phyloP scores from a whole-genome alignment of 2,329 filamentous ascomycete genomes.

The Beauveria sp. region DNA sequence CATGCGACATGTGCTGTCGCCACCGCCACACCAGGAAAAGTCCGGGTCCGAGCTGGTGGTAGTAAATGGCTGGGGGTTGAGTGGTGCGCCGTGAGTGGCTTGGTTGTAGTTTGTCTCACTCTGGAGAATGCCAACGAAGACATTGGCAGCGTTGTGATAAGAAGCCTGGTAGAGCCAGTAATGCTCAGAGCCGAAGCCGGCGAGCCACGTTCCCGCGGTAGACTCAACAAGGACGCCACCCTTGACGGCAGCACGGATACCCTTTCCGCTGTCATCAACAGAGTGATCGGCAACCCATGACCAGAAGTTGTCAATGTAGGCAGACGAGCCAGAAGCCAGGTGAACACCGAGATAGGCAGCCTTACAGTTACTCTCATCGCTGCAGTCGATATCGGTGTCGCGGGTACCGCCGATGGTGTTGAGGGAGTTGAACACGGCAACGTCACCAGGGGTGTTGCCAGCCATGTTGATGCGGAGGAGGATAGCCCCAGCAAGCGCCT shows the following conservation, averaged over 20 bases:
- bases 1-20: constrained; percentile 33
- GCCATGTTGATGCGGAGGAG: constrained; percentile 44
- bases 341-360: constrained; percentile 43
- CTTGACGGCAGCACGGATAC: constrained; percentile 38
- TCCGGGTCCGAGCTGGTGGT: constrained; percentile 33
- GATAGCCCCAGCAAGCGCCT: constrained; percentile 32
- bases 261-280: constrained; percentile 38
- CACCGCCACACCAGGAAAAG: constrained; percentile 30
- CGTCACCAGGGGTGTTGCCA: constrained; percentile 36
- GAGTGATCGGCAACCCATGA: constrained; percentile 41
- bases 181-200: constrained; percentile 43
- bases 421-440: constrained; percentile 41
- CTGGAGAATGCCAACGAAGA: constrained; percentile 44
- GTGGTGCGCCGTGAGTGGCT: constrained; percentile 26
- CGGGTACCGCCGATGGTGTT: constrained; percentile 38
- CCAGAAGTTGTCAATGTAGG: constrained; percentile 48
- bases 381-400: constrained; percentile 30
- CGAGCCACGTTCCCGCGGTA: constrained; percentile 42
- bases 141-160: constrained; percentile 39
- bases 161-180: constrained; percentile 52
- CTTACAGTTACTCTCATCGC: constrained; percentile 30
- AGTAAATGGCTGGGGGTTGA: constrained; percentile 29
- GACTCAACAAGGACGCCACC: constrained; percentile 41
- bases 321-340: constrained; percentile 34
- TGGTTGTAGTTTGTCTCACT: constrained; percentile 41